Conservation (phyloP, 768 basidiomycete genomes). For the Tylopilus cervinicoccineus region DNA sequence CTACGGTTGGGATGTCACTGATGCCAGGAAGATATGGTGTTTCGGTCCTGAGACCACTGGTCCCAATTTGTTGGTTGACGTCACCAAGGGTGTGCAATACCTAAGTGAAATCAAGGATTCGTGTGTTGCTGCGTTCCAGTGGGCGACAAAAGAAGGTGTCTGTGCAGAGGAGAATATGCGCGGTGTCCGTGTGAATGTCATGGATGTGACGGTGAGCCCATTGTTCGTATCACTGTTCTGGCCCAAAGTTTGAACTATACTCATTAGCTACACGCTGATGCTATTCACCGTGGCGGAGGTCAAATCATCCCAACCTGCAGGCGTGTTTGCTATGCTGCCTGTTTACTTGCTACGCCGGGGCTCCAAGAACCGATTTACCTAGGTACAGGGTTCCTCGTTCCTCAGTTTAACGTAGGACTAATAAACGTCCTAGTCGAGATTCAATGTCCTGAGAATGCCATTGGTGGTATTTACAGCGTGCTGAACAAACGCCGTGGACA, state of each 20-base stretch:
- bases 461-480: conserved; percentile 93
- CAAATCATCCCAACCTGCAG: conserved; percentile 97
- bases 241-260: not conserved
- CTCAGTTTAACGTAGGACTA: conserved; percentile 3
- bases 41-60: conserved; percentile 99
- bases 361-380: conserved; percentile 97
- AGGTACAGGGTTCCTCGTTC: conserved; percentile 39
- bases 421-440: conserved; percentile 70
- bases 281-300: conserved; percentile 99
- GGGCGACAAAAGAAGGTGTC: conserved; percentile 99
- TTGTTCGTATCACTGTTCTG: not conserved
- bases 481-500: conserved; percentile 98
- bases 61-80: conserved; percentile 94
- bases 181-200: conserved; percentile 92
- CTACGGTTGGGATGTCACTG: conserved; percentile 97
- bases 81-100: conserved; percentile 99
- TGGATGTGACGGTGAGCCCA: conserved; percentile 84
- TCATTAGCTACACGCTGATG: conserved; percentile 88
- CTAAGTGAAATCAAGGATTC: conserved; percentile 99
- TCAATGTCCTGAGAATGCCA: conserved; percentile 95
- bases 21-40: conserved; percentile 99
- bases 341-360: conserved; percentile 84
- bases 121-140: conserved; percentile 98
- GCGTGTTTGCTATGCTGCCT: conserved; percentile 94
- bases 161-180: conserved; percentile 98